Base-by-base conservation (phyloP, 192 early-diverging fungal genomes). In the Coemansia interrupta region DNA sequence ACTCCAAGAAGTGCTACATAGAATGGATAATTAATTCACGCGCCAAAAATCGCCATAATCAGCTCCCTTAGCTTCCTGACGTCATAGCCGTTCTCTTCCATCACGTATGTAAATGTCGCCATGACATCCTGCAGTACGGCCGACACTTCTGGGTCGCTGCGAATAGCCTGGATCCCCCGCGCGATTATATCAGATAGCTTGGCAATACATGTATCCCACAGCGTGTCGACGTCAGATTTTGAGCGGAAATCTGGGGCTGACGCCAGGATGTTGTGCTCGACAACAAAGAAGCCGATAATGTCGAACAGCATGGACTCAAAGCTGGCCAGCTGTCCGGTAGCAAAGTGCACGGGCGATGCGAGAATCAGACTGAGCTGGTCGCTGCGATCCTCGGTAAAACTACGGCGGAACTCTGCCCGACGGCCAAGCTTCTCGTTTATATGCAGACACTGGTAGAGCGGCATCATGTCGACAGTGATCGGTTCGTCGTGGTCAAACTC, bases 261-360 rank as follows among this genome's bases (percentile, higher is more conserved):
- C 51, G 89, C 86, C 36, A 95, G 63, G 49, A 99, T 88, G 28
- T 86, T 83, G 41, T 92, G 86, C 63, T 99, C 97, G 0, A 99
- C 87, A 26, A 96, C 87, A 65, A 99, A 99, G 62, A 98, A 99
- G 13, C 97, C 97, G 14, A 92, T 89, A 55, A 97, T 86, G 41
- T 99, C 93, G 54, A 91, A 84, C 38, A 99, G 73, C 51, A 92
- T 85, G 3, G 22, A 78, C 81, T 54, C 79, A 60, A 39, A 91
- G 55, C 67, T 85, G n/a, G 18, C 80, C 38, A 85, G 86, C 39
- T 85, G 80, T 39, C 82, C 80, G 58, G 95, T 64, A 10, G 81
- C 84, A 62, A 78, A 72, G 23, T 64, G 54, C 58, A 96, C 86
- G 4, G 84, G 80, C 15, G 87, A 72, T 2, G 86, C 83, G 8